Evolutionary conservation across 2,329 filamentous ascomycete genomes (phyloP), one percentile per base, ranked within the genome.

Genomic region (Pseudogymnoascus sp.): DNA sequence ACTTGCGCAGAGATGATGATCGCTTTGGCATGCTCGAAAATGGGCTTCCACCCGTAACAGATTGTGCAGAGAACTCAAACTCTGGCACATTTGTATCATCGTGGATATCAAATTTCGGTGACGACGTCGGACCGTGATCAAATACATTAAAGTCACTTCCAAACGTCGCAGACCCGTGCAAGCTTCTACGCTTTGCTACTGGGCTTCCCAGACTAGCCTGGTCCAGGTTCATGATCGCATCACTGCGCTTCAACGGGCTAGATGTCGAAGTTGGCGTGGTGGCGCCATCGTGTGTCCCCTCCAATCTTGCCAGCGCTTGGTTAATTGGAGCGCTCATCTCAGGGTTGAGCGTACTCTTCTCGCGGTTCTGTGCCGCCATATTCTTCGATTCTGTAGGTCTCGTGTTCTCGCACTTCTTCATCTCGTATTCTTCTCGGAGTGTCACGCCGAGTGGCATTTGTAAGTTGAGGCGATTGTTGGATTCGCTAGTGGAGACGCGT

Each of bases 241-340:
- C 93, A 72, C 89, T 93, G 70, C 95, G 87, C 81, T 97, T 97
- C 69, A 97, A 78, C 4, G 93, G 93, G 73, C 93, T 96, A 5
- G 88, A 87, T 65, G 86, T 85, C 19, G 83, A 79, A 17, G 83
- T 79, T 60, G 80, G 77, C 57, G 80, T 76, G 61, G 78, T 69
- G 68, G 80, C 78, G 38, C 53, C 60, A 61, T 74, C 71, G 35
- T 68, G 73, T 59, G 76, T 78, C 17, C 74, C 74, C 35, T 70
- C 69, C n/a, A 83, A 74, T 67, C 82, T 82, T 47, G 83, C 75
- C 33, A 82, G 75, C 13, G 78, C 75, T 65, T 79, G 77, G 66
- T 82, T 80, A 3, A 82, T 79, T 23, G 82, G 78, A 33, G 80
- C 82, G 2, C 82, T 79, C 47, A 82, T 76, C 70, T 87, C 85